Conservation (phyloP, 331 rosid genomes). For the Telfairia occidentalis region DNA sequence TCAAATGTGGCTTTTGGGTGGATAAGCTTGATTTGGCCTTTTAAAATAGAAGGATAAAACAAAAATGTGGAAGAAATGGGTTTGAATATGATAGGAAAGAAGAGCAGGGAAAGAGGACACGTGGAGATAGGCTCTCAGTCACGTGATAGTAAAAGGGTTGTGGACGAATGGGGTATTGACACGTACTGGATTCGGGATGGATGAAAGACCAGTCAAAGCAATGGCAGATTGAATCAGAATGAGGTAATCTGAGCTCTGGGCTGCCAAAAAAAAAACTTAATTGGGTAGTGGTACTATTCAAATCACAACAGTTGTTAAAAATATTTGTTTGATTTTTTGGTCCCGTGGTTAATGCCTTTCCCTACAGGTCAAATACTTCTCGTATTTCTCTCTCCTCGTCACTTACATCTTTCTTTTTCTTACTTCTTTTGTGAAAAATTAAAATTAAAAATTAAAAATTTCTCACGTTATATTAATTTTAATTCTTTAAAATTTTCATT, state of each 20-base stretch:
- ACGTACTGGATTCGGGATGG: background rate
- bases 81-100: background rate
- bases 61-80: no score
- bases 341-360: background rate
- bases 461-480: no score
- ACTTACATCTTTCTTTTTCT: no score
- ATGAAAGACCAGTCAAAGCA: conserved; percentile 5
- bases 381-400: background rate
- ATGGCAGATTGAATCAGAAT: background rate
- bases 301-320: conserved; percentile 3
- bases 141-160: background rate
- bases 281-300: conserved; percentile 6
- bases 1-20: no score
- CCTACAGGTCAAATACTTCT: background rate
- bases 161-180: background rate
- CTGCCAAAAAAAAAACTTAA: background rate
- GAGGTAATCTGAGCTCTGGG: background rate
- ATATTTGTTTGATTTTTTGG: conserved; percentile 3
- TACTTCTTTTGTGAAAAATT: no score
- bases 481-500: no score
- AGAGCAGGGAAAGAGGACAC: background rate
- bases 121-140: conserved; percentile 5
- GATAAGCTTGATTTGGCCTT: no score
- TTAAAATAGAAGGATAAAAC: no score
- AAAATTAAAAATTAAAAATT: no score